Base-by-base conservation (phyloP, 352 stramenopile genomes). In the Pythium pectinolyticum region DNA sequence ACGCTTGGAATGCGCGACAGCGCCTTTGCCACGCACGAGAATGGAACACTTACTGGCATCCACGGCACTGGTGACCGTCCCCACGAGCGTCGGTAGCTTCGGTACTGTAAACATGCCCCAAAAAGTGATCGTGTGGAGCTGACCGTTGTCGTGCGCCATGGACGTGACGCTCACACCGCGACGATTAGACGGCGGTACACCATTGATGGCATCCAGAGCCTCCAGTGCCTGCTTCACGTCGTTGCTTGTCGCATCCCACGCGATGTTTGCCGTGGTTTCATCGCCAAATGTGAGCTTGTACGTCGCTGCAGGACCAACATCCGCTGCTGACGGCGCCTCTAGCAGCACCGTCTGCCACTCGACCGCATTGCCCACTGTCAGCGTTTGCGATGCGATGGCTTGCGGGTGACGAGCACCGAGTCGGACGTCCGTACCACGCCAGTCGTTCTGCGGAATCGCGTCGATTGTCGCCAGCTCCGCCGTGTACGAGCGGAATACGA, bases 61-160 rank as follows among this genome's bases (percentile, higher is more conserved):
- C 2, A 74, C 67, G 0, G 65, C 66, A 3, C 50, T 47, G 14
- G 57, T 68, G 2, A 80, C 53, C 8, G 49, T 70, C 1, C 67
- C 69, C 0, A 65, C 53, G 9, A 90, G 66, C 5, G 84, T 64
- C 9, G 82, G 81, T 0, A 90, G 46, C 9, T 71, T 89, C 17
- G 67, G 69, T 45, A 75, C 79, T 11, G 82, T 72, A 45, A 92
- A 92, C 19, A 72, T 77, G 4, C 89, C 89, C 87, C 86, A 97
- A 46, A 97, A 96, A n/a, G 67, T 85, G 57, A 97, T 75, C 0
- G 80, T 89, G 64, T 95, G 90, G 7, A 96, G 67, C 37, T 86
- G 90, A 11, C 82, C 90, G 8, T 86, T 74, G 22, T 68, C 68
- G 3, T 71, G 63, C 3, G 68, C 46, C 10, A 73, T 39, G 0